Conservation (phyloP, 2,329 filamentous ascomycete genomes). For the Pseudogymnoascus sp. region DNA sequence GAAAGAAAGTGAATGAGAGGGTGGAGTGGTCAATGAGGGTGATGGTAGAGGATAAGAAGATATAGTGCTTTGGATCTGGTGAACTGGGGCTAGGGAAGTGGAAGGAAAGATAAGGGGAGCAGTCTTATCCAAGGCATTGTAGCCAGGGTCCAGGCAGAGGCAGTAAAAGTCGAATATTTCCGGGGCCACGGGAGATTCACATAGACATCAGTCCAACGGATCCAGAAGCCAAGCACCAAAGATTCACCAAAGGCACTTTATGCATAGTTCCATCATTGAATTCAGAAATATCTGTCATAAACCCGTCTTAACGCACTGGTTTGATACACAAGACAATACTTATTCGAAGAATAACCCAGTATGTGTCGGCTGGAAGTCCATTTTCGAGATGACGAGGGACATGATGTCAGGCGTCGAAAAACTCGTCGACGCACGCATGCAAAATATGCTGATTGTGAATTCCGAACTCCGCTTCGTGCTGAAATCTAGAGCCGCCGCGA, state of each 20-base stretch:
- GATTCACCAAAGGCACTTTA: neutral
- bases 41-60: neutral
- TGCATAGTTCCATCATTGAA: slow-evolving; percentile 3
- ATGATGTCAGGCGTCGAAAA: slow-evolving; percentile 5
- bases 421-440: neutral
- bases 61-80: neutral
- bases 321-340: slow-evolving; percentile 4
- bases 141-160: neutral
- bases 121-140: neutral
- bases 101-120: neutral
- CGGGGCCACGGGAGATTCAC: neutral
- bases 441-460: slow-evolving; percentile 8
- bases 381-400: slow-evolving; percentile 5
- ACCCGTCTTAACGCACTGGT: neutral
- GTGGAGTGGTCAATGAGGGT: neutral
- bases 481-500: slow-evolving; percentile 4
- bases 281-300: slow-evolving; percentile 4
- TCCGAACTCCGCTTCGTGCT: slow-evolving; percentile 5
- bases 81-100: neutral
- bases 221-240: neutral
- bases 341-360: neutral
- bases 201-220: neutral
- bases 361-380: neutral
- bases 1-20: neutral
- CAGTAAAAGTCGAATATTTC: neutral